These are phyloP conservation scores for Aspergillus sergii DNA, from an alignment of 2,329 filamentous ascomycete species.

Conservation along the genomic window DNA sequence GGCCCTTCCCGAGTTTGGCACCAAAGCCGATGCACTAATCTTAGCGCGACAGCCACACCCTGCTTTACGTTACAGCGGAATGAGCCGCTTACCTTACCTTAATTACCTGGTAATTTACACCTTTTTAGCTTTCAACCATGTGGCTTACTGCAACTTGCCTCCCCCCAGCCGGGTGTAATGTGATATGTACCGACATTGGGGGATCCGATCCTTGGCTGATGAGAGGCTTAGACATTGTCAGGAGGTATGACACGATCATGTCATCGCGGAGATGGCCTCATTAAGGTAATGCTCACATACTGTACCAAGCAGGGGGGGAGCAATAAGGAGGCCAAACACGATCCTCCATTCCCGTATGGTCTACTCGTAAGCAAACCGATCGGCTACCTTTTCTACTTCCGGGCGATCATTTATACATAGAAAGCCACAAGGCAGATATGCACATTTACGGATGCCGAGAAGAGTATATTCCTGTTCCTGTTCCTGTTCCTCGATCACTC, in stretches of 20 bases:
- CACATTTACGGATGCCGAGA: not conserved
- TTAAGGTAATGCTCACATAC: not conserved
- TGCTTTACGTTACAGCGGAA: slow-evolving; percentile 2
- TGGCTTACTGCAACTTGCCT: not conserved
- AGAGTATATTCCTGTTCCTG: not conserved
- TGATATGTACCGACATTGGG: not conserved
- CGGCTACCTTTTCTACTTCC: not conserved
- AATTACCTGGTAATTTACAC: slow-evolving; percentile 2
- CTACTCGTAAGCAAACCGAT: not conserved
- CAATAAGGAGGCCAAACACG: not conserved
- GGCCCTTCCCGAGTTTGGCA: slow-evolving; percentile 34
- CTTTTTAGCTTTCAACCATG: not conserved
- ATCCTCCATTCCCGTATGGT: not conserved
- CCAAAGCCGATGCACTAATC: slow-evolving; percentile 29
- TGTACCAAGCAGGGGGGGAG: not conserved
- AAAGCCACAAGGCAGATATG: not conserved
- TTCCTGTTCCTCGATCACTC: not conserved
- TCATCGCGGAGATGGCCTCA: not conserved
- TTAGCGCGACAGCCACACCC: slow-evolving; percentile 2
- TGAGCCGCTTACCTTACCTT: slow-evolving; percentile 1
- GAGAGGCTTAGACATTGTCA: slow-evolving; percentile 1
- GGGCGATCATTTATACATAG: not conserved
- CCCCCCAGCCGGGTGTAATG: not conserved
- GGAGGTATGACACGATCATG: not conserved
- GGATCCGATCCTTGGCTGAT: not conserved